Conservation (phyloP, 305 asterid genomes). For the Fraxinus platypoda region DNA sequence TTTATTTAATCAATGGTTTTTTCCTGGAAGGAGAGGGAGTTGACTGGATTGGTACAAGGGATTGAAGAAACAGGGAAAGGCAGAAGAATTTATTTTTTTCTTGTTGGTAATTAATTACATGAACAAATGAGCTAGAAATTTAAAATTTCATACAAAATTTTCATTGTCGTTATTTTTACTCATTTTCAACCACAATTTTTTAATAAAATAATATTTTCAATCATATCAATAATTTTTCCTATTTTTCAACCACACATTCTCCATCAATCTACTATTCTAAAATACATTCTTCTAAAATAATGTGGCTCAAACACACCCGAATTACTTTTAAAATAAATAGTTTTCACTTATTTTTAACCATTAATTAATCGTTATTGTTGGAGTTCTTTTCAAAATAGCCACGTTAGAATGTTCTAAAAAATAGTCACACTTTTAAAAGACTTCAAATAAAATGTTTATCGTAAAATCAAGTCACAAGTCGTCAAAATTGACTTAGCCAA, state of each 20-base stretch:
- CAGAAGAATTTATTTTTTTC: neutral
- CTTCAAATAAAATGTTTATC: too few species aligned
- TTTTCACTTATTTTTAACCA: neutral
- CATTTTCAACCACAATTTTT: too few species aligned
- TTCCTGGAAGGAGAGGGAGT: conserved; percentile 46
- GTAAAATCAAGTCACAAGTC: neutral
- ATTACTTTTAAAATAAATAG: neutral
- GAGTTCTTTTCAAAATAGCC: neutral
- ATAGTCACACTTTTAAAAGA: neutral
- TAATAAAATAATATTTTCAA: too few species aligned
- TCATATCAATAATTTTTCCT: too few species aligned
- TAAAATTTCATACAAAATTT: too few species aligned
- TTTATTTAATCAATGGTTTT: conserved; percentile 49
- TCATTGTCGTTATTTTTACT: too few species aligned
- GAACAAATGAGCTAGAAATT: neutral
- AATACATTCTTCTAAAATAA: too few species aligned
- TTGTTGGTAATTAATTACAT: neutral
- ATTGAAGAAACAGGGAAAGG: neutral
- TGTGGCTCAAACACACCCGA: too few species aligned
- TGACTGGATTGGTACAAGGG: conserved; percentile 26
- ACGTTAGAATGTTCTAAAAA: neutral
- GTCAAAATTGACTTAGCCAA: neutral
- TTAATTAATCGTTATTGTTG: neutral
- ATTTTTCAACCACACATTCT: too few species aligned
- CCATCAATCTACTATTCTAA: too few species aligned